Conservation (phyloP, 2,329 filamentous ascomycete genomes). For the Coniochaeta prunicola region DNA sequence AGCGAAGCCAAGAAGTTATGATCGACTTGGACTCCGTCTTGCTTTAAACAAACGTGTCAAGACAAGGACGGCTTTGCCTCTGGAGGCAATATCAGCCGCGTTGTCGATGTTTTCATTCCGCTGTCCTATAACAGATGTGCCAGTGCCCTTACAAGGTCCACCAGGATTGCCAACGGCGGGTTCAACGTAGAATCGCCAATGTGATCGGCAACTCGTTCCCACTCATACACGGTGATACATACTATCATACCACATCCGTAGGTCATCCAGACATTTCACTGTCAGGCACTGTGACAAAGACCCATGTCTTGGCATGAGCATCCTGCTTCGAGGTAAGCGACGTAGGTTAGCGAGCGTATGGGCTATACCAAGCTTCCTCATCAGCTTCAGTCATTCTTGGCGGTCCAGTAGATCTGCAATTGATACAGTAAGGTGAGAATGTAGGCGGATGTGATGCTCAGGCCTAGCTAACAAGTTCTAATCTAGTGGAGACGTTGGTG, state of each 20-base stretch:
- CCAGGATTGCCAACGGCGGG: not conserved
- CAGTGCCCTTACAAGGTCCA: not conserved
- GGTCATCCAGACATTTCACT: not conserved
- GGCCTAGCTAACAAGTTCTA: not conserved
- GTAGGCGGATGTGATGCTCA: not conserved
- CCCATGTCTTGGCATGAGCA: not conserved
- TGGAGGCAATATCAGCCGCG: slow-evolving; percentile 8
- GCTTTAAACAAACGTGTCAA: slow-evolving; percentile 24
- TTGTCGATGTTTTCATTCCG: not conserved
- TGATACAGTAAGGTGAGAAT: no score
- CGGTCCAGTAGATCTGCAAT: not conserved
- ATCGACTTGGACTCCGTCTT: slow-evolving; percentile 12
- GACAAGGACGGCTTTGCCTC: slow-evolving; percentile 11
- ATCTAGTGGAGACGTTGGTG: not conserved
- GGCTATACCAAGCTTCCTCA: not conserved
- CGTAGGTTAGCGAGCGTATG: not conserved
- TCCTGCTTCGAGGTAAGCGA: not conserved
- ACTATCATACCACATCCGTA: not conserved
- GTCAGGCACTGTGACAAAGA: not conserved
- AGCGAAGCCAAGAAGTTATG: slow-evolving; percentile 11
- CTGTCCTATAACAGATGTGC: not conserved
- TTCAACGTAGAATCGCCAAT: not conserved
- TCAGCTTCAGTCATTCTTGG: not conserved
- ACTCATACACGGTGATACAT: not conserved
- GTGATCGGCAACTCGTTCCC: not conserved